Evolutionary conservation across 2,329 filamentous ascomycete genomes (phyloP).

Genomic region (Aspergillus jensenii): DNA sequence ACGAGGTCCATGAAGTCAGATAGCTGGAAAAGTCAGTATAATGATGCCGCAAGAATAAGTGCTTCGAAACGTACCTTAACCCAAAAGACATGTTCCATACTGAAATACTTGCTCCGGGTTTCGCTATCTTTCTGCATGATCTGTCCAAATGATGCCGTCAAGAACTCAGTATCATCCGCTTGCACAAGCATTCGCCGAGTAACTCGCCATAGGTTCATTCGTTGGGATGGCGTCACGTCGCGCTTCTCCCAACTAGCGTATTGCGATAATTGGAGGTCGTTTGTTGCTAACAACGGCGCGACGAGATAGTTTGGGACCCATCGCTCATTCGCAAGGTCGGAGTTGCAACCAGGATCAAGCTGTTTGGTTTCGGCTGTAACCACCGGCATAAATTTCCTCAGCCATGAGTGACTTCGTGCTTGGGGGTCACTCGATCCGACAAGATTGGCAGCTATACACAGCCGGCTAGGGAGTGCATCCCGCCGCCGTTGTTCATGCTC

Average conservation of each 20-base stretch:
- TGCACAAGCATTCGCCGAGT: slow-evolving; percentile 47
- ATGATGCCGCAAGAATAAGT: not conserved
- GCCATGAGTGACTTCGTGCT: slow-evolving; percentile 44
- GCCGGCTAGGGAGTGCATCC: slow-evolving; percentile 46
- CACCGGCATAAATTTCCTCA: slow-evolving; percentile 48
- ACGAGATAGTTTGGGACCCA: slow-evolving; percentile 53
- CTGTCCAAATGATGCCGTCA: slow-evolving; percentile 39
- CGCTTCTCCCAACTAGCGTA: slow-evolving; percentile 50
- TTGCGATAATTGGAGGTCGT: slow-evolving; percentile 50
- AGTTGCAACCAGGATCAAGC: slow-evolving; percentile 40
- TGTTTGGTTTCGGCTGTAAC: slow-evolving; percentile 45
- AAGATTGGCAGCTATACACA: slow-evolving; percentile 46
- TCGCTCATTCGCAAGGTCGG: slow-evolving; percentile 41
- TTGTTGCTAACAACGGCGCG: slow-evolving; percentile 49
- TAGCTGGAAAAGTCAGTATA: slow-evolving; percentile 30
- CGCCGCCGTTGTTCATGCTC: slow-evolving; percentile 48
- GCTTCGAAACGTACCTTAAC: slow-evolving; percentile 41
- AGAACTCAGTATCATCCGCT: slow-evolving; percentile 38
- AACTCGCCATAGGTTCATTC: slow-evolving; percentile 49
- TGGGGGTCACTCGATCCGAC: slow-evolving; percentile 44
- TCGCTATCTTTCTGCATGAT: slow-evolving; percentile 43
- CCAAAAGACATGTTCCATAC: slow-evolving; percentile 53
- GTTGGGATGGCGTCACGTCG: slow-evolving; percentile 42
- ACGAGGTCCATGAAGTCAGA: slow-evolving; percentile 52
- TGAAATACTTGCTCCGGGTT: slow-evolving; percentile 48